These are phyloP conservation scores for Fusarium albidum DNA, from an alignment of 2,329 filamentous ascomycete genomes.

Conservation along the genomic window DNA sequence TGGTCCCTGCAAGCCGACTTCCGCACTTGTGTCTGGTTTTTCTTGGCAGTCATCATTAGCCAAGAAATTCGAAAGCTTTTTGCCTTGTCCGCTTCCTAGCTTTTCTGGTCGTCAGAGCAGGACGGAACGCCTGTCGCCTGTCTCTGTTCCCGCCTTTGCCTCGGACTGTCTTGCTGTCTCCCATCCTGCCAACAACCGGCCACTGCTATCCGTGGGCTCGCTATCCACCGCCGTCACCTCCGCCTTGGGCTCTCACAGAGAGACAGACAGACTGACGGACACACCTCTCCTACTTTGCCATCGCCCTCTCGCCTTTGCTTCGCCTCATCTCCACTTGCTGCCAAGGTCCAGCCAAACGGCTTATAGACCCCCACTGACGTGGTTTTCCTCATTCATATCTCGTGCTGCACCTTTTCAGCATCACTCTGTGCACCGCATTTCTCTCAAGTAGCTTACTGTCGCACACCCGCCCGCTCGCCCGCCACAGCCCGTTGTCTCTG, in stretches of 20 bases:
- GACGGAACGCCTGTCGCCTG: slow-evolving; percentile 2
- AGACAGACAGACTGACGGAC: neutral
- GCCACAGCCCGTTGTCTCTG: slow-evolving; percentile 29
- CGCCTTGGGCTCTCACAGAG: slow-evolving; percentile 3
- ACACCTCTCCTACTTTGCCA: slow-evolving; percentile 6
- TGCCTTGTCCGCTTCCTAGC: neutral
- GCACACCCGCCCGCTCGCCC: slow-evolving; percentile 29
- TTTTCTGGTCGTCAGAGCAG: neutral
- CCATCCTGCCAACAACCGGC: slow-evolving; percentile 24
- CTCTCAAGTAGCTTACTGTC: slow-evolving; percentile 29
- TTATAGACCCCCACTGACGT: slow-evolving; percentile 29
- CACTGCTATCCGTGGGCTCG: slow-evolving; percentile 3
- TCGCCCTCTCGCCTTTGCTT: slow-evolving; percentile 18
- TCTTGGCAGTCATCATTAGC: slow-evolving; percentile 33
- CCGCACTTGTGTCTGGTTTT: slow-evolving; percentile 31
- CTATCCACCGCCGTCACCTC: slow-evolving; percentile 29
- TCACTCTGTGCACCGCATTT: slow-evolving; percentile 24
- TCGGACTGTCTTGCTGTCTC: slow-evolving; percentile 6
- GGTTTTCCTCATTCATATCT: slow-evolving; percentile 26
- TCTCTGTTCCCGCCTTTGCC: slow-evolving; percentile 15
- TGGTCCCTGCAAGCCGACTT: slow-evolving; percentile 27
- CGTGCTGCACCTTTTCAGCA: slow-evolving; percentile 14
- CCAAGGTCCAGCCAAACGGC: slow-evolving; percentile 23
- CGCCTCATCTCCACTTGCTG: slow-evolving; percentile 32
- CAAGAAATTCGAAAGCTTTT: slow-evolving; percentile 20